Evolutionary conservation across 2,329 filamentous ascomycete genomes (phyloP).

Genomic region (Fusarium sp.): DNA sequence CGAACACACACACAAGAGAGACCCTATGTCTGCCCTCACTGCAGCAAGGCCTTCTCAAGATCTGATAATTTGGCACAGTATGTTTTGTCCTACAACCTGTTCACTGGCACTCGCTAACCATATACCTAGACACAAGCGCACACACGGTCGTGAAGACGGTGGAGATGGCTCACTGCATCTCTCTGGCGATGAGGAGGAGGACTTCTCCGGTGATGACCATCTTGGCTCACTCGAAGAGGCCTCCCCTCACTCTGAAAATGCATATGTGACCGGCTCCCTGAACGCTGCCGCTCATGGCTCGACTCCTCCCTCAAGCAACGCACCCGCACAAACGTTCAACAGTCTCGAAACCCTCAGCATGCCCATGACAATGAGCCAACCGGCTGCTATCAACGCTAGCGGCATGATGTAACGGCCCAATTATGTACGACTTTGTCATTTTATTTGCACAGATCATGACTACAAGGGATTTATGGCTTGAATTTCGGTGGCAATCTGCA

Average conservation of each 20-base stretch:
- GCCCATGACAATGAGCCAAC: constrained; percentile 72
- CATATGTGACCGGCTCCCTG: constrained; percentile 67
- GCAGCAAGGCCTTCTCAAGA: constrained; percentile 98
- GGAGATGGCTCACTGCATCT: constrained; percentile 68
- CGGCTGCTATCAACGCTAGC: constrained; percentile 58
- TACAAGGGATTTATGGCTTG: constrained; percentile 45
- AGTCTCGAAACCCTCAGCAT: constrained; percentile 71
- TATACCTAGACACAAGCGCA: constrained; percentile 80
- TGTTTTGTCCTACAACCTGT: constrained; percentile 53
- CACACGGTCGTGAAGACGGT: constrained; percentile 73
- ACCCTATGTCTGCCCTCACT: constrained; percentile 96
- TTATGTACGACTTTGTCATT: constrained; percentile 42
- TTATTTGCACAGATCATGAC: constrained; percentile 46
- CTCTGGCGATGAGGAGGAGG: constrained; percentile 87
- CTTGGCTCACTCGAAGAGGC: constrained; percentile 83
- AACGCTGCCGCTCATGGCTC: constrained; percentile 56
- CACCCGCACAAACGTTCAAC: constrained; percentile 59
- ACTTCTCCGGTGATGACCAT: constrained; percentile 84
- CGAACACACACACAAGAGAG: constrained; percentile 99
- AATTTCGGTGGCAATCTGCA: constrained; percentile 40
- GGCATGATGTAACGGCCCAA: constrained; percentile 56
- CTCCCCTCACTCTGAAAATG: constrained; percentile 76
- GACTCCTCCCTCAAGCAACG: constrained; percentile 37
- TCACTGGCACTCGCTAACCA: constrained; percentile 20
- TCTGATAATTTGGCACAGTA: constrained; percentile 99